phyloP scores from a whole-genome alignment of 192 early-diverging fungal species.

The Kickxella alabastrina region DNA sequence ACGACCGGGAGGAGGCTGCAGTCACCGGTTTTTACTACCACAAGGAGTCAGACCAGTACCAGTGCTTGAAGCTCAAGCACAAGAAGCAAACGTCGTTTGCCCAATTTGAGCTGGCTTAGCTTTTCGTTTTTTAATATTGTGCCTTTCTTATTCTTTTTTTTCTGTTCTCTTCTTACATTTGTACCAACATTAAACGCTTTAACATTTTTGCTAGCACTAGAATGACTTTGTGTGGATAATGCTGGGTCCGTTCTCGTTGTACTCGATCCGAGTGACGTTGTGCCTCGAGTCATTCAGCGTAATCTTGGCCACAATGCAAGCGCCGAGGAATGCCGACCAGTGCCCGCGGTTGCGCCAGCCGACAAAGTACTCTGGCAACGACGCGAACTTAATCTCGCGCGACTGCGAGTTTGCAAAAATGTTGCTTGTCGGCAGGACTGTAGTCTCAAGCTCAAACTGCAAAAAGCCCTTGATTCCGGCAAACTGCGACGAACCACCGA shows the following conservation, averaged over 20 bases:
- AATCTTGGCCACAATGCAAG: conserved; percentile 83
- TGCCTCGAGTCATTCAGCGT: conserved; percentile 64
- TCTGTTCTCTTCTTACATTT: neutral
- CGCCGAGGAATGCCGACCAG: conserved; percentile 77
- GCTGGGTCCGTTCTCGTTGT: conserved; percentile 86
- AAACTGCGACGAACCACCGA: conserved; percentile 69
- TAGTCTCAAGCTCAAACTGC: conserved; percentile 63
- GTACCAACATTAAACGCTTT: neutral
- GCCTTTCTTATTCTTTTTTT: too few relatives aligned
- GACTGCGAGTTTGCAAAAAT: conserved; percentile 82
- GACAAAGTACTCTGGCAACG: conserved; percentile 85
- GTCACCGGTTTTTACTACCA: conserved; percentile 68
- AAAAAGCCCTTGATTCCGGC: conserved; percentile 53
- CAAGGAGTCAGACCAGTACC: conserved; percentile 49
- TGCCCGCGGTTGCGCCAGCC: conserved; percentile 66
- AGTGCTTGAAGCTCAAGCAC: conserved; percentile 45
- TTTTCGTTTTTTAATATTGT: neutral
- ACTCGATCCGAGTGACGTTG: conserved; percentile 78
- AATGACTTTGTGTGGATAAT: conserved; percentile 65
- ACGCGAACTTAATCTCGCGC: conserved; percentile 73
- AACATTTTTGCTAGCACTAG: conserved; percentile 6
- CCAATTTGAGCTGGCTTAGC: conserved; percentile 49
- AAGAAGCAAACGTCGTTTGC: conserved; percentile 37
- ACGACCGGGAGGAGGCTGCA: conserved; percentile 57
- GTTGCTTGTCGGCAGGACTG: conserved; percentile 71